Conservation (phyloP, 495 filamentous ascomycete species). For the Neurospora discreta region DNA sequence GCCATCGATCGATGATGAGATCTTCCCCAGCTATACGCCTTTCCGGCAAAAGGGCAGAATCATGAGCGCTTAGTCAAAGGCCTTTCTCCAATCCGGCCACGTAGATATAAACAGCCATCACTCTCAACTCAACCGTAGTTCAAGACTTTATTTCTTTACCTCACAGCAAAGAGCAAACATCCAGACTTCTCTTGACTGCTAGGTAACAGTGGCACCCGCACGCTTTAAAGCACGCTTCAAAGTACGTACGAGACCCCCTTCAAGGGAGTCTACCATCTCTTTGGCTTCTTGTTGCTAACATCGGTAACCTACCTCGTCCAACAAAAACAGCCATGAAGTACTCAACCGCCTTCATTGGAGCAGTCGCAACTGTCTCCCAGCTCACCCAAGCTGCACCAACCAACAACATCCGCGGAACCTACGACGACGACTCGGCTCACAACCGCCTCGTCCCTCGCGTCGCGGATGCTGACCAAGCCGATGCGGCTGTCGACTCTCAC, state of each 20-base stretch:
- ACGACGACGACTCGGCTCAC: background rate
- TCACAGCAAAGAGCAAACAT: background rate
- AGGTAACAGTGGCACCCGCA: background rate
- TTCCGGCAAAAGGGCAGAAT: background rate
- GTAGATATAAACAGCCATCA: background rate
- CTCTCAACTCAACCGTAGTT: background rate
- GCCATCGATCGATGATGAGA: background rate
- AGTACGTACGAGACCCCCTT: background rate
- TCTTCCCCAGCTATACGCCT: background rate
- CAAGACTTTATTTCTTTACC: background rate
- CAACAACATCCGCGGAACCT: background rate
- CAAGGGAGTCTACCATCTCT: background rate
- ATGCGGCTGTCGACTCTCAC: background rate
- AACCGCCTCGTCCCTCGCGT: too few species aligned
- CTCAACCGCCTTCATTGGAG: background rate
- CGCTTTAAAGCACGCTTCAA: background rate
- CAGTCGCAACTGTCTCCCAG: background rate
- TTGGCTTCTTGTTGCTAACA: background rate
- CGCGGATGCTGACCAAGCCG: background rate
- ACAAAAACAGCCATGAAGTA: background rate
- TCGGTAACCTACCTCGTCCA: background rate
- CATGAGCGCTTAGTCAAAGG: background rate
- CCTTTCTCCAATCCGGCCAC: background rate
- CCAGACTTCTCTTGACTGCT: background rate
- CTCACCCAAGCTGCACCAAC: background rate